A percentile compares a stretch with the other conserved stretches of the same genome.
phyloP scores from a whole-genome alignment of 306 rosid species.

The Castanospermum australe region DNA sequence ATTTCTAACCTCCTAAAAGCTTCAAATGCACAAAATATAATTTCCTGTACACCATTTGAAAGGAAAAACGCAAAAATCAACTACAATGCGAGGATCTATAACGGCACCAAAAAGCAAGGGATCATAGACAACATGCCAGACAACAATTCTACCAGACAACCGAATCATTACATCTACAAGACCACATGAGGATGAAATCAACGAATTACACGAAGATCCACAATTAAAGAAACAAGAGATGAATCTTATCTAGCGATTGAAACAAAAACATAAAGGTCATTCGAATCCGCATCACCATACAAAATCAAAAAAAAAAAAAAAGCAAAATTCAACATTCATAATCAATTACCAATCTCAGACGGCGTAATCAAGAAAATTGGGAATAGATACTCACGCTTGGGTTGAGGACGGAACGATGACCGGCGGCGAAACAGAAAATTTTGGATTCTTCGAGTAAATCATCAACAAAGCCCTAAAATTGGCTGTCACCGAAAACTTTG shows the following conservation, averaged over 20 bases:
- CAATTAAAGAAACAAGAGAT: too few species aligned
- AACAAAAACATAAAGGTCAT: too few species aligned
- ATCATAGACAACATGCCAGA: not conserved
- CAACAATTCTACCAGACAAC: too few species aligned
- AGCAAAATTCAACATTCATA: too few species aligned
- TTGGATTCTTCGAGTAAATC: too few species aligned
- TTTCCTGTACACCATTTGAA: not conserved
- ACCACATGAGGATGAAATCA: too few species aligned
- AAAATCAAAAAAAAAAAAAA: too few species aligned
- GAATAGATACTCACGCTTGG: not conserved
- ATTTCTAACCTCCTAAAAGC: slow-evolving; percentile 28
- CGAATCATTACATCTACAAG: too few species aligned
- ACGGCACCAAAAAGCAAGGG: not conserved
- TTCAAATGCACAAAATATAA: not conserved
- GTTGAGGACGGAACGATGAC: not conserved
- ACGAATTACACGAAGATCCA: too few species aligned
- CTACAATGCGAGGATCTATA: not conserved
- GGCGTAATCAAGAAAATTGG: not conserved
- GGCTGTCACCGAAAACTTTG: not conserved
- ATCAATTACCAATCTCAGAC: not conserved
- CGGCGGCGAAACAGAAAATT: not conserved
- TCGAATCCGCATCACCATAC: too few species aligned
- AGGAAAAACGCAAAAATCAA: not conserved
- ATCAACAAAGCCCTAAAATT: not conserved
- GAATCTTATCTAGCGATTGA: too few species aligned